Evolutionary conservation across 2,329 filamentous ascomycete genomes (phyloP), one percentile per base, ranked within the genome.

Genomic region (Pseudonectria foliicola): DNA sequence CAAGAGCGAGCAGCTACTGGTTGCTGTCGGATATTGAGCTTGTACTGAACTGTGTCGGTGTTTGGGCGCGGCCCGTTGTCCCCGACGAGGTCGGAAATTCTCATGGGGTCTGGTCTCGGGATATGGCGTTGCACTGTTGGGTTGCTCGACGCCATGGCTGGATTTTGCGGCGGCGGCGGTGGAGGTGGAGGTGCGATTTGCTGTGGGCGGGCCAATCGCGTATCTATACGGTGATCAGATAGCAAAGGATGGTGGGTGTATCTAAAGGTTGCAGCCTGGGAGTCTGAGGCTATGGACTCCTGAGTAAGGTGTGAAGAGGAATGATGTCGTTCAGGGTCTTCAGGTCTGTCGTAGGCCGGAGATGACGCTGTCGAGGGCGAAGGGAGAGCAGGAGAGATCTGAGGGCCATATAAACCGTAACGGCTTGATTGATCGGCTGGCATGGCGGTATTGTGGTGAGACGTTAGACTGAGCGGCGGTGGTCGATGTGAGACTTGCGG

Each of bases 1-100:
- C 85, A 92, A 27, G 84, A 85, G 47, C 85, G 72, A 34, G 85
- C 85, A 1, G 84, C 84, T 13, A 77, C 68, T 7, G 85, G 85
- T 52, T 90, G 85, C 57, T 92, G 85, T 32, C 85, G 79, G 42
- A 90, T 76, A 12, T 29, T 48, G 4, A 63, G 48, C 5, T 39
- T 44, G 37, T 63, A 63, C 8, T 32, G 31, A n/a, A 55, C 48
- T 30, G 44, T 44, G 10, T 35, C 35, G 25, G 31, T 25, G 14
- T 32, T 27, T 7, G 32, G 27, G 10, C 29, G 38, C 10, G 26
- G 38, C 27, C 16, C 37, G 13, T n/a, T 29, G 13, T 29, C 25
- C 18, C 38, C 39, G 12, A 52, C 34, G 13, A 52, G 39, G 25
- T 48, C 46, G 6, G 47, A 31, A 33, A 52, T 52, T 28, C 30